Evolutionary conservation across 768 basidiomycete species (phyloP).

Genomic region (Mrakia frigida): DNA sequence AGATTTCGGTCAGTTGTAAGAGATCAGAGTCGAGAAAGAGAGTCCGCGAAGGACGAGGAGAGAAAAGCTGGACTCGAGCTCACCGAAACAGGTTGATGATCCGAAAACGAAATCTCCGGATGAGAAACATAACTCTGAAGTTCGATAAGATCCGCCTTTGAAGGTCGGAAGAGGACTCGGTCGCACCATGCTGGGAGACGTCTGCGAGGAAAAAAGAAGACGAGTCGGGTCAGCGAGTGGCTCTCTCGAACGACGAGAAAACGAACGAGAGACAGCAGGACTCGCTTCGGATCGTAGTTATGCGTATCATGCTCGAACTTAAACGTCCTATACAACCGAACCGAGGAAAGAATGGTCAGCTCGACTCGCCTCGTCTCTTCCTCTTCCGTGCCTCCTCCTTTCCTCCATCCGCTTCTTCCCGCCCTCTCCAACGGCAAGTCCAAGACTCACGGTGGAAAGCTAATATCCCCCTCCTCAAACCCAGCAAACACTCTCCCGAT

Average conservation of each 20-base stretch:
- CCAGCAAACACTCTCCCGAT: conserved; percentile 4
- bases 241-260: no score
- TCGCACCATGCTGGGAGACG: conserved; percentile 22
- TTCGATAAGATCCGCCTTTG: neutral
- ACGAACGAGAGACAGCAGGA: neutral
- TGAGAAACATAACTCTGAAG: conserved; percentile 5
- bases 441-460: conserved; percentile 11
- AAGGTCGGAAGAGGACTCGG: conserved; percentile 5
- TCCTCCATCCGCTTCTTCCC: no score
- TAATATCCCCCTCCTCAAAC: conserved; percentile 20
- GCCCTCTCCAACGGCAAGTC: no score
- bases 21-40: neutral
- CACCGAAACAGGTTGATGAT: conserved; percentile 19
- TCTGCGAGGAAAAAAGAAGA: neutral
- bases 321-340: neutral
- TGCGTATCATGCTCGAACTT: conserved; percentile 11
- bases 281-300: neutral
- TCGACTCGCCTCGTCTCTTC: no score
- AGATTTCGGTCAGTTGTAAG: neutral
- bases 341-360: no score
- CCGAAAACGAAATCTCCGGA: conserved; percentile 13
- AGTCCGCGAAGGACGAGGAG: neutral
- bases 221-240: neutral
- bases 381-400: no score
- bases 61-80: neutral